Percentiles rank a stretch among this genome's conserved stretches.
Conservation (phyloP, 202 grass and related monocot genomes). For the Miscanthus sacchariflorus region DNA sequence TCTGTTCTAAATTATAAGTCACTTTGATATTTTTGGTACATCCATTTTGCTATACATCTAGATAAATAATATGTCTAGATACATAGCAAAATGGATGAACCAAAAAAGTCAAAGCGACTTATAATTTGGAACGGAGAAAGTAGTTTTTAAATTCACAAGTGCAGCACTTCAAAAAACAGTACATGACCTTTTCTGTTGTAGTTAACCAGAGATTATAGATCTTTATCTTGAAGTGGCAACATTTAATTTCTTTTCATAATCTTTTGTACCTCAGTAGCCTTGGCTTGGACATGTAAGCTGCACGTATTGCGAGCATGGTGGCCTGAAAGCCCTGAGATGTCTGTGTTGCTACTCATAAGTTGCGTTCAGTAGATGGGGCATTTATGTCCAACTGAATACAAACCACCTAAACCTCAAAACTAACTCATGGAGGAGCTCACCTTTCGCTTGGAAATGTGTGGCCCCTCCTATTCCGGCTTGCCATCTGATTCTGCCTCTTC, state of each 20-base stretch:
- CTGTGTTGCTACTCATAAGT: not conserved
- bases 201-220: not conserved
- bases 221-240: slow-evolving; percentile 3
- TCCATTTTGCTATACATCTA: too few species aligned
- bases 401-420: not conserved
- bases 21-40: too few species aligned
- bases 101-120: too few species aligned
- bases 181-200: not conserved
- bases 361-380: not conserved
- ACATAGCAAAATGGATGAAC: too few species aligned
- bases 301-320: not conserved
- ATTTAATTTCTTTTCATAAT: not conserved
- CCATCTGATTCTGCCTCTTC: not conserved
- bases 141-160: not conserved
- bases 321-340: not conserved
- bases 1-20: too few species aligned
- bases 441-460: not conserved
- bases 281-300: slow-evolving; percentile 25
- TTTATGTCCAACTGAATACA: not conserved
- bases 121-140: too few species aligned
- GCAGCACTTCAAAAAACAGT: not conserved
- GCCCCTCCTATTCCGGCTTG: not conserved
- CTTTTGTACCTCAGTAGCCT: not conserved
- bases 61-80: too few species aligned
- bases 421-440: not conserved